Conservation (phyloP, 345 rosid species). For the Salix koriyanagi region DNA sequence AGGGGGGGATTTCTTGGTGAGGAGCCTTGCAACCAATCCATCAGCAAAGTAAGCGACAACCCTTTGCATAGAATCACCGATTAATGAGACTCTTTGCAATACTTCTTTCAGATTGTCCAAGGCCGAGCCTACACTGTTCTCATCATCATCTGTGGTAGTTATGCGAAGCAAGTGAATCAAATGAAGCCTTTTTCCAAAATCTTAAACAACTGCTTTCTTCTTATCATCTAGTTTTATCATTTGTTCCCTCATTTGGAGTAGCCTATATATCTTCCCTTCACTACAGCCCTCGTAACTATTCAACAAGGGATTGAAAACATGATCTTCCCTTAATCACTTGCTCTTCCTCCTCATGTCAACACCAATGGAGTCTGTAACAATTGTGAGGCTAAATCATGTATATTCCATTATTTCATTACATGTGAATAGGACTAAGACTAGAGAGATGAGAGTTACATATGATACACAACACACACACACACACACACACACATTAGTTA, state of each 20-base stretch:
- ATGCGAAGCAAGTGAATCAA: slow-evolving; percentile 38
- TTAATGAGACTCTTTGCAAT: slow-evolving; percentile 30
- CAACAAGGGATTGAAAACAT: background rate
- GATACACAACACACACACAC: too few relatives aligned
- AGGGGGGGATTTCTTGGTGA: slow-evolving; percentile 47
- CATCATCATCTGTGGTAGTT: slow-evolving; percentile 36
- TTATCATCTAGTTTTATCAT: slow-evolving; percentile 41
- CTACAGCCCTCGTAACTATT: slow-evolving; percentile 18
- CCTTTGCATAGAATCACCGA: slow-evolving; percentile 57
- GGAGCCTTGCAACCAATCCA: slow-evolving; percentile 47
- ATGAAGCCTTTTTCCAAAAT: slow-evolving; percentile 49
- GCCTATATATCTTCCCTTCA: slow-evolving; percentile 44
- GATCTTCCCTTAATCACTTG: slow-evolving; percentile 25
- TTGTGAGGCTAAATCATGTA: slow-evolving; percentile 38
- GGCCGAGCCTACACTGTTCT: too few relatives aligned
- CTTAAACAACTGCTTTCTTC: slow-evolving; percentile 25
- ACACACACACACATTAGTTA: too few relatives aligned
- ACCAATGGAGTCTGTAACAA: slow-evolving; percentile 25
- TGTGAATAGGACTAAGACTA: slow-evolving; percentile 21
- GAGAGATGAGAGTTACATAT: background rate
- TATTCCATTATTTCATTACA: slow-evolving; percentile 30
- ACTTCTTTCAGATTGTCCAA: too few relatives aligned
- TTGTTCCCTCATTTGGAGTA: slow-evolving; percentile 57
- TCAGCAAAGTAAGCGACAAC: slow-evolving; percentile 58
- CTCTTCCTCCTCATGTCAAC: slow-evolving; percentile 26